Conservation (phyloP, 2,329 filamentous ascomycete species). For the Alternaria ventricosa region DNA sequence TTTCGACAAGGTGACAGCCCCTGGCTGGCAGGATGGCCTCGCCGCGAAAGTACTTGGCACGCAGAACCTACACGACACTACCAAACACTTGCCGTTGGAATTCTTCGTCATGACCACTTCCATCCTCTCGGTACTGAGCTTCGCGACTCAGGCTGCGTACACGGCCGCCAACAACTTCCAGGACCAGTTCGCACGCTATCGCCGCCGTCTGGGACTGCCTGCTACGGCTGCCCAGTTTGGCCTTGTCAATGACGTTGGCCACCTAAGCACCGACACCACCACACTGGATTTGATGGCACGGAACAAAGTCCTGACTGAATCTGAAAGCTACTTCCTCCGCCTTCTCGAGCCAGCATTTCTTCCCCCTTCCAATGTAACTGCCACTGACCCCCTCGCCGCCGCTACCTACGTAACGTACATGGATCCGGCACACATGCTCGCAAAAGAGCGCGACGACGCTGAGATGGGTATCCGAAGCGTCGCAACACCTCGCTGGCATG, state of each 20-base stretch:
- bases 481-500: conserved; percentile 20
- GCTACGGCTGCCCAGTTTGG: conserved; percentile 28
- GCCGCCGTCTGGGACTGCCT: conserved; percentile 18
- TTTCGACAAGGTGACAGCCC: conserved; percentile 10
- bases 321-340: conserved; percentile 7
- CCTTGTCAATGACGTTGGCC: conserved; percentile 32
- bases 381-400: conserved; percentile 29
- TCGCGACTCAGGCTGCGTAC: conserved; percentile 28
- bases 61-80: conserved; percentile 32
- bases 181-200: conserved; percentile 27
- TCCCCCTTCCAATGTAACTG: conserved; percentile 11
- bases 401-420: conserved; percentile 31
- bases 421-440: conserved; percentile 26
- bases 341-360: conserved; percentile 22
- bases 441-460: background rate
- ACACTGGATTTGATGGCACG: conserved; percentile 9
- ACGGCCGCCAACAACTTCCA: conserved; percentile 30
- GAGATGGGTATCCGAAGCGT: background rate
- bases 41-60: conserved; percentile 36
- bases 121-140: conserved; percentile 16
- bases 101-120: conserved; percentile 37
- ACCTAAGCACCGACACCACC: conserved; percentile 2
- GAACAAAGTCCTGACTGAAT: conserved; percentile 9
- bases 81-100: conserved; percentile 19
- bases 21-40: conserved; percentile 7